phyloP scores from a whole-genome alignment of 768 basidiomycete species.

The Cyclocybe aegerita region DNA sequence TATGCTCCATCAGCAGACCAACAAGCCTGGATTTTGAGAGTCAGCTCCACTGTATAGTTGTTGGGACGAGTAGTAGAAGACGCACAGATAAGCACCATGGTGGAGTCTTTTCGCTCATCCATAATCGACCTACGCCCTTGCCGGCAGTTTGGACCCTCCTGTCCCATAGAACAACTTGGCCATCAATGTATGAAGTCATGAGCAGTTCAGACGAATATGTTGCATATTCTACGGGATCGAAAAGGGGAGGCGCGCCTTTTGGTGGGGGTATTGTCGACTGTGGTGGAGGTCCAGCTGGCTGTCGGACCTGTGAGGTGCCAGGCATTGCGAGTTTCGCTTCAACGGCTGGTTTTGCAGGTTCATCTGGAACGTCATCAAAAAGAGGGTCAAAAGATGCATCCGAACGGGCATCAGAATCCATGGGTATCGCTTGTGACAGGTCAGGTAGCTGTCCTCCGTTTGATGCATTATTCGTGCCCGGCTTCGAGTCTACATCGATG shows the following conservation, averaged over 20 bases:
- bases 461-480: not conserved
- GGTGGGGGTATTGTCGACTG: slow-evolving; percentile 47
- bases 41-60: not conserved
- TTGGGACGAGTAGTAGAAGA: slow-evolving; percentile 9
- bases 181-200: slow-evolving; percentile 89
- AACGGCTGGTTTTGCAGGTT: slow-evolving; percentile 8
- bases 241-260: slow-evolving; percentile 74
- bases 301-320: slow-evolving; percentile 12
- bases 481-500: slow-evolving; percentile 8
- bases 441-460: slow-evolving; percentile 8
- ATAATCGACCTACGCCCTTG: slow-evolving; percentile 77
- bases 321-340: slow-evolving; percentile 24
- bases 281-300: slow-evolving; percentile 14
- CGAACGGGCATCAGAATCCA: slow-evolving; percentile 64
- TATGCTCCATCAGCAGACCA: slow-evolving; percentile 90
- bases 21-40: slow-evolving; percentile 62
- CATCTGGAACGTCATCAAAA: slow-evolving; percentile 69
- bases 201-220: slow-evolving; percentile 79
- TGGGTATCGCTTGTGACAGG: slow-evolving; percentile 12
- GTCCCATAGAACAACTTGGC: slow-evolving; percentile 92
- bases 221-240: slow-evolving; percentile 59
- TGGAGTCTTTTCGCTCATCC: slow-evolving; percentile 89
- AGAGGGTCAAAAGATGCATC: slow-evolving; percentile 85
- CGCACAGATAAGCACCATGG: slow-evolving; percentile 95
- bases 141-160: slow-evolving; percentile 65